Percentiles rank a stretch among this genome's conserved stretches.
Evolutionary conservation across 257 asterid genomes (phyloP).

Genomic region (Salvia rosmarinus): DNA sequence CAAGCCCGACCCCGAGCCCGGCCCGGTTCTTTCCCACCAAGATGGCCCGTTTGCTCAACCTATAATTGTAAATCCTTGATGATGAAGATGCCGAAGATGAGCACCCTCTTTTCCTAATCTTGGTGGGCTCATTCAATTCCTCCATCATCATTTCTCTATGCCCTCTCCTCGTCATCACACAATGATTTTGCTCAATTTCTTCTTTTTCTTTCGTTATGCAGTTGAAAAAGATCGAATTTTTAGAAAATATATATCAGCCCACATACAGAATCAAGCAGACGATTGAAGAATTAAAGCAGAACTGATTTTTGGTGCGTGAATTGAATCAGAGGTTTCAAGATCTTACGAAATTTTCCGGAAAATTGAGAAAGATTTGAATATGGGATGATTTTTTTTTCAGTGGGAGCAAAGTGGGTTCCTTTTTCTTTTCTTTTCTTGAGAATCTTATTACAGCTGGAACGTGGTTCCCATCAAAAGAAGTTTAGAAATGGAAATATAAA

Average conservation of each 20-base stretch:
- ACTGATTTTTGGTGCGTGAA: background rate
- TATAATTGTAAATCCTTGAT: constrained; percentile 58
- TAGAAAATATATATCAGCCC: background rate
- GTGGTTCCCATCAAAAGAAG: constrained; percentile 33
- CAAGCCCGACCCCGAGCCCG: constrained; percentile 45
- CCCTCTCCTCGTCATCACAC: constrained; percentile 55
- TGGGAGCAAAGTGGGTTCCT: constrained; percentile 41
- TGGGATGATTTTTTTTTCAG: constrained; percentile 34
- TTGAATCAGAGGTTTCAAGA: constrained; percentile 22
- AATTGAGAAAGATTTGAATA: constrained; percentile 34
- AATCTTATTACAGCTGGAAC: constrained; percentile 43
- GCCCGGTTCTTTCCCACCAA: constrained; percentile 77
- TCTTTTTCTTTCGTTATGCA: background rate
- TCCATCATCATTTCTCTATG: constrained; percentile 50
- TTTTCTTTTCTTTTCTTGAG: constrained; percentile 33
- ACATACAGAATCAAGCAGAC: constrained; percentile 19
- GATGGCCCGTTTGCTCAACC: constrained; percentile 75
- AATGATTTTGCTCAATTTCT: background rate
- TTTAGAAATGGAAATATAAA: constrained; percentile 28
- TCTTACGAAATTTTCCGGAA: constrained; percentile 35
- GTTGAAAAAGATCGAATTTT: constrained; percentile 4
- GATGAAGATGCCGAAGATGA: constrained; percentile 89
- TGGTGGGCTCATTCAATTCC: constrained; percentile 53
- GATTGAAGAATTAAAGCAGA: constrained; percentile 16
- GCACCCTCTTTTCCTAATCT: constrained; percentile 94